phyloP scores from a whole-genome alignment of 441 rosid species.

The California macrophylla region DNA sequence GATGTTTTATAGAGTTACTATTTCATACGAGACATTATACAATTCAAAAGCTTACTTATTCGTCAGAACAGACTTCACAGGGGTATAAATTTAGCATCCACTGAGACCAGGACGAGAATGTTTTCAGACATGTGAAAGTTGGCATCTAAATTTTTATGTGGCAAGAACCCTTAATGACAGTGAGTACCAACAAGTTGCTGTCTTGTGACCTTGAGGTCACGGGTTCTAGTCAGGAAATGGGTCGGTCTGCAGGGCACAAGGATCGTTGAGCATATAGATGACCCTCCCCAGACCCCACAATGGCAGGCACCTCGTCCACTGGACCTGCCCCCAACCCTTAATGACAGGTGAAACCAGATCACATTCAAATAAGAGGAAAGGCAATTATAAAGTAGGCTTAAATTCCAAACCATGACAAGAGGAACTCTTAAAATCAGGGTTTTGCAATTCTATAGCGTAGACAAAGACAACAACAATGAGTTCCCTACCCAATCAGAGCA shows the following conservation, averaged over 20 bases:
- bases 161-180: background rate
- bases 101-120: background rate
- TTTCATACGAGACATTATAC: background rate
- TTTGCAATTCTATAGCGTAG: background rate
- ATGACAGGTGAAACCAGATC: background rate
- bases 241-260: too few species aligned
- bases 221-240: too few species aligned
- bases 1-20: background rate
- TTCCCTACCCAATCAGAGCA: background rate
- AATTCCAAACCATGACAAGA: background rate
- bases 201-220: too few species aligned
- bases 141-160: background rate
- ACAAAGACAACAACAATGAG: background rate
- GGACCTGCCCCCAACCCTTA: background rate
- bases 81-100: background rate
- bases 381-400: background rate
- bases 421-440: background rate
- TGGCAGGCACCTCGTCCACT: background rate
- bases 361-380: background rate
- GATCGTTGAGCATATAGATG: too few species aligned
- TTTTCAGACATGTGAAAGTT: slow-evolving; percentile 1
- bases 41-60: background rate
- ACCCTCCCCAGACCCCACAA: too few species aligned
- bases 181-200: background rate
- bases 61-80: background rate